Evolutionary conservation across 2,329 filamentous ascomycete species (phyloP), one percentile per base, ranked within the genome.

Genomic region (Cyphellophora europaea): DNA sequence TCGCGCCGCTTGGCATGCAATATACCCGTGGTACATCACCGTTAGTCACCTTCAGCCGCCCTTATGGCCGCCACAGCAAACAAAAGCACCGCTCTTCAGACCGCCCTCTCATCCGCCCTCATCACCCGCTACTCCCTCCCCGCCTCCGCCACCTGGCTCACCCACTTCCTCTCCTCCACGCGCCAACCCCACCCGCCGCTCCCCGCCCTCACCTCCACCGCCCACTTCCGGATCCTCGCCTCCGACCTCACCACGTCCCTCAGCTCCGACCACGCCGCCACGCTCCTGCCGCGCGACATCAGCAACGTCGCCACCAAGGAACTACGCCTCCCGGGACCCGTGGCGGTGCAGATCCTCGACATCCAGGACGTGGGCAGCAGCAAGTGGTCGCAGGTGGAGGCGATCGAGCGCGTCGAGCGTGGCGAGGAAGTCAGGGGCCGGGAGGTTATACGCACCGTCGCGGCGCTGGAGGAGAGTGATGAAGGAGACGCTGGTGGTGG

Each of bases 361-460:
- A 68, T 96, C 5, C 81, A 93, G 53, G 88, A 96, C 53, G 71
- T 96, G 13, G 72, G 79, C 2, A 70, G 73, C 34, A 86, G 81
- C 49, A 72, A 82, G 33, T 93, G 88, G 85, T 80, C 85, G 44
- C 86, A 95, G 57, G 72, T 94, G 19, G 86, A 95, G 56, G 77
- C 79, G 19, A 74, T 71, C 27, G 67, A 66, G 33, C 63, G 67
- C 6, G 54, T 72, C 3, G 69, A 74, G 48, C 59, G 63, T 10
- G 59, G 66, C 4, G 63, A 69, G 39, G 60, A 66, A 2, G 55
- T 65, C n/a, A 62, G 64, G 27, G 91, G 91, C 0, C 65, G 87
- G 6, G 82, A 95, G 55, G 76, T 98, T 18, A 76, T 96, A 12
- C 72, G 89, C 3, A 72, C 91, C 0, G 70, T 77, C 1, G 67